Conservation (phyloP, 371 early-diverging fungal genomes). For the Scutellospora calospora region DNA sequence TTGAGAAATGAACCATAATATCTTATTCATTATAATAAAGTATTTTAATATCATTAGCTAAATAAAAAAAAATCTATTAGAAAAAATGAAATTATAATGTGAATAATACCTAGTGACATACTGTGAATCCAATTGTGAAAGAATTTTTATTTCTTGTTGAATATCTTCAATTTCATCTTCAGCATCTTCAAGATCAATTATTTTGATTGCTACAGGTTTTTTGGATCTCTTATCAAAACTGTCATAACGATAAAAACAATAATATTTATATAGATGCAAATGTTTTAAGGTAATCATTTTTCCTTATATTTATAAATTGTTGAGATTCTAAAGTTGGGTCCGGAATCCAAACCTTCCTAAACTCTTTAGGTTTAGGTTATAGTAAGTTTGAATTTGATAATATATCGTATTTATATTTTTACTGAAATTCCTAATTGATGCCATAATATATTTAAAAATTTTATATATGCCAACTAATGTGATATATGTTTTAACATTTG, state of each 20-base stretch:
- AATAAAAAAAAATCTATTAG: background rate
- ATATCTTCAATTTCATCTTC: slow-evolving; percentile 99
- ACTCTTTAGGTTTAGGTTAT: no score
- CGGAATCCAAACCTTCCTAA: no score
- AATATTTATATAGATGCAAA: no score
- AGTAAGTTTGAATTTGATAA: no score
- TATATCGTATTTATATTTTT: no score
- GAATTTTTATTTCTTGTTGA: slow-evolving; percentile 94
- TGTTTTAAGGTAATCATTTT: no score
- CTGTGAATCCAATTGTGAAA: slow-evolving; percentile 93
- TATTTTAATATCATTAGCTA: background rate
- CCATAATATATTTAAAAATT: no score
- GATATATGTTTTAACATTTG: no score
- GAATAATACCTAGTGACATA: slow-evolving; percentile 85
- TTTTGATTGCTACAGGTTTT: slow-evolving; percentile 90
- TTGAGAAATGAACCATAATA: slow-evolving; percentile 86
- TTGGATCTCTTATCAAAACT: slow-evolving; percentile 81
- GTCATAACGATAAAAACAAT: background rate
- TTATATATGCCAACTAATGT: no score
- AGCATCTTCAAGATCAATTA: slow-evolving; percentile 91
- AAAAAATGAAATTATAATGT: background rate
- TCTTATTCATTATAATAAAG: slow-evolving; percentile 51
- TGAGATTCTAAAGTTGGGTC: no score
- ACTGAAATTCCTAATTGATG: no score
- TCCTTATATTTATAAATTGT: no score